These are phyloP conservation scores for Claviceps cyperi DNA, from an alignment of 2,329 filamentous ascomycete genomes.

Conservation along the genomic window DNA sequence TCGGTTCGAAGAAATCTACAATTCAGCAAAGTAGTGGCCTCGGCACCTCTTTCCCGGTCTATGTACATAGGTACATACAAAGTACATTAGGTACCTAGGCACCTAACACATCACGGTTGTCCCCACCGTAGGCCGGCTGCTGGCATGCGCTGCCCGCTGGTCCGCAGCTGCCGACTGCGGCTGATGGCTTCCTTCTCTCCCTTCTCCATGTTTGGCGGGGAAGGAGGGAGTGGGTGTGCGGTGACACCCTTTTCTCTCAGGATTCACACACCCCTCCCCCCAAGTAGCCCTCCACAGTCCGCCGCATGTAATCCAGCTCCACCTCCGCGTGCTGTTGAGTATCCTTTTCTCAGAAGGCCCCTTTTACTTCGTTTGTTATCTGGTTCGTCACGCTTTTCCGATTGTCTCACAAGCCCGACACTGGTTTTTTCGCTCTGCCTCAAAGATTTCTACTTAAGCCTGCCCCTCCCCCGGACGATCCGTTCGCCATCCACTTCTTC, in stretches of 20 bases:
- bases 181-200: neutral
- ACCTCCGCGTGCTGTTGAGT: constrained; percentile 1
- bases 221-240: neutral
- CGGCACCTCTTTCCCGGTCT: neutral
- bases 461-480: neutral
- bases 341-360: constrained; percentile 3
- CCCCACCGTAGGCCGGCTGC: neutral
- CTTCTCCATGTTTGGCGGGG: neutral
- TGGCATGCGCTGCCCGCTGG: neutral
- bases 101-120: neutral
- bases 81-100: no score
- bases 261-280: neutral
- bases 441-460: constrained; percentile 4
- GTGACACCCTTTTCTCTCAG: neutral
- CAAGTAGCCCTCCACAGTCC: neutral
- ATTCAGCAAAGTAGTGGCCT: neutral
- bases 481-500: neutral
- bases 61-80: neutral
- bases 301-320: neutral
- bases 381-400: constrained; percentile 4
- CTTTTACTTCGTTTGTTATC: constrained; percentile 4
- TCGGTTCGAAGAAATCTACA: neutral
- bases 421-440: constrained; percentile 1
- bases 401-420: neutral
- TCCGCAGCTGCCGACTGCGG: neutral